These are phyloP conservation scores for Phlyctochytrium arcticum DNA, from an alignment of 192 early-diverging fungal species.

Conservation along the genomic window DNA sequence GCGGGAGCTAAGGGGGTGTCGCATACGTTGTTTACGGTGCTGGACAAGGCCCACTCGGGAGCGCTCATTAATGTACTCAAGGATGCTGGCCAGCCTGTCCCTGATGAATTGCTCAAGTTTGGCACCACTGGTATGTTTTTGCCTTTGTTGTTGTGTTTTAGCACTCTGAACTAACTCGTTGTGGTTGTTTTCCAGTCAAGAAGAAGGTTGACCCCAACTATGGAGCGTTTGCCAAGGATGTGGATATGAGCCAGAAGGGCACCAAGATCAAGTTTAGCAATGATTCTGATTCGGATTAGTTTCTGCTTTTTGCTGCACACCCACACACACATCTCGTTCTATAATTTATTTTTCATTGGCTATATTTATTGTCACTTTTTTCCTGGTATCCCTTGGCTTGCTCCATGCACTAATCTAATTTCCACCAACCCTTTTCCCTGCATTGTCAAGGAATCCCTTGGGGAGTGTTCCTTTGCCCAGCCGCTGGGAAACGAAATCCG, in stretches of 20 bases:
- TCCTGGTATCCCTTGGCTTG: no score
- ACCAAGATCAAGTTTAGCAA: slow-evolving; percentile 82
- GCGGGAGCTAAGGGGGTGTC: slow-evolving; percentile 87
- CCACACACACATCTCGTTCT: no score
- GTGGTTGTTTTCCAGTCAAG: slow-evolving; percentile 57
- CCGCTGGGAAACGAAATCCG: no score
- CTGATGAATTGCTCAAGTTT: slow-evolving; percentile 85
- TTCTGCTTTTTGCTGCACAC: no score
- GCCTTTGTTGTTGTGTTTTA: background rate
- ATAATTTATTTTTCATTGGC: no score
- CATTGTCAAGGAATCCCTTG: no score
- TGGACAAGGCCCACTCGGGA: slow-evolving; percentile 78
- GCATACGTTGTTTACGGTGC: slow-evolving; percentile 88
- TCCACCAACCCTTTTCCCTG: no score
- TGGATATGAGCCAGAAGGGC: slow-evolving; percentile 75
- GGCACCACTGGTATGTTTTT: slow-evolving; percentile 63
- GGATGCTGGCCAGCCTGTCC: slow-evolving; percentile 80
- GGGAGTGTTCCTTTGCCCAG: no score
- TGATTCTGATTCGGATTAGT: slow-evolving; percentile 26
- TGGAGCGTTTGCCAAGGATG: slow-evolving; percentile 91
- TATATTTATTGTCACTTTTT: no score
- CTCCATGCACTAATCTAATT: no score
- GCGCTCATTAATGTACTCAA: slow-evolving; percentile 88
- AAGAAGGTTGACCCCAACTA: slow-evolving; percentile 95
- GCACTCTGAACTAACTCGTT: background rate